A percentile compares a stretch with the other conserved stretches of the same genome.
phyloP scores from a whole-genome alignment of 202 grass and related monocot species.

The Digitaria exilis region DNA sequence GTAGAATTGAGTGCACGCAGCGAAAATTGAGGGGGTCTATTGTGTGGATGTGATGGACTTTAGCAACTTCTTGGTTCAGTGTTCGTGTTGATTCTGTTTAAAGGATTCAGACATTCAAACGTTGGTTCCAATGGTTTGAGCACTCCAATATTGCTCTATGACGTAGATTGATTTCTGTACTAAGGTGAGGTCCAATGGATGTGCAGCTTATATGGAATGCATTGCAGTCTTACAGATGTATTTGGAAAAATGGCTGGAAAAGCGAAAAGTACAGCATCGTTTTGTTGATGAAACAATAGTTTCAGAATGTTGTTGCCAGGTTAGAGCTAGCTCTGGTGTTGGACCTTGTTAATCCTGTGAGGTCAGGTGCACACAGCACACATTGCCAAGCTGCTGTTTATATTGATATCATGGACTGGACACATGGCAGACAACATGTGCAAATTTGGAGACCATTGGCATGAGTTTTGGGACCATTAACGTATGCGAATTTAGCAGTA shows the following conservation, averaged over 20 bases:
- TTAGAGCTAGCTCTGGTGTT: constrained; percentile 13
- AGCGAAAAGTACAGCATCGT: constrained; percentile 17
- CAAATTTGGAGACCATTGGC: background rate
- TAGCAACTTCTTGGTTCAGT: constrained; percentile 12
- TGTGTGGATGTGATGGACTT: constrained; percentile 14
- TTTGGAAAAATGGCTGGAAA: constrained; percentile 22
- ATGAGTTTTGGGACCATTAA: constrained; percentile 9
- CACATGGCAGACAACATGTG: constrained; percentile 12
- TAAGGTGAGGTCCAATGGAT: background rate
- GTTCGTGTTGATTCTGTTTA: constrained; percentile 29
- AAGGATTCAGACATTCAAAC: constrained; percentile 34
- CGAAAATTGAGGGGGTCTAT: constrained; percentile 4
- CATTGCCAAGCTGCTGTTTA: background rate
- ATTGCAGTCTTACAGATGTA: constrained; percentile 19
- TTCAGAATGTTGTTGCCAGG: constrained; percentile 14
- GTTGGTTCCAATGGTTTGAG: constrained; percentile 1
- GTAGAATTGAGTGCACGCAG: background rate
- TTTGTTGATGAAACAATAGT: constrained; percentile 19
- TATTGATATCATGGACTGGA: constrained; percentile 16
- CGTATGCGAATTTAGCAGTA: background rate
- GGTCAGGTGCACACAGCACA: constrained; percentile 32
- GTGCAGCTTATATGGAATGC: constrained; percentile 17
- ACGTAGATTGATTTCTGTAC: constrained; percentile 19
- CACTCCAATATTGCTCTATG: constrained; percentile 13
- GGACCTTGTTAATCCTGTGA: constrained; percentile 27